Evolutionary conservation across 768 basidiomycete genomes (phyloP).

Genomic region (Gelatoporia subvermispora): DNA sequence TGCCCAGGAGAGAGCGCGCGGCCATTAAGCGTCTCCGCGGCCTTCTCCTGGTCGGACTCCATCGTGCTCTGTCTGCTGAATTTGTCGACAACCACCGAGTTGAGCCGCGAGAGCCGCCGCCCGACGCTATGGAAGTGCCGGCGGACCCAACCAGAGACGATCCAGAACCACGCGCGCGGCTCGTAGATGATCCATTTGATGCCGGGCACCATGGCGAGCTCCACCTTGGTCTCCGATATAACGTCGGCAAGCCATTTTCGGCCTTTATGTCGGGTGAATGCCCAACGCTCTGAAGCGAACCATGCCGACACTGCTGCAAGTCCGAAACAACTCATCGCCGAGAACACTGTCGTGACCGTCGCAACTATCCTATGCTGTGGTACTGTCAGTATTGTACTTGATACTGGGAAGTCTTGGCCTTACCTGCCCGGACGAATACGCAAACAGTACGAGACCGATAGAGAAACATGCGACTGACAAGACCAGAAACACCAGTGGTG

Average conservation of each 20-base stretch:
- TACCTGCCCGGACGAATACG: slow-evolving; percentile 71
- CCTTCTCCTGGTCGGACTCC: background rate
- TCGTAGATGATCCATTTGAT: slow-evolving; percentile 20
- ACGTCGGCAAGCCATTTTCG: slow-evolving; percentile 68
- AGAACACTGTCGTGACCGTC: slow-evolving; percentile 72
- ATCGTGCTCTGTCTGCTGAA: slow-evolving; percentile 3
- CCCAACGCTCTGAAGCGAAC: slow-evolving; percentile 69
- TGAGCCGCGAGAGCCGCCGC: background rate
- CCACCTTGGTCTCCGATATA: slow-evolving; percentile 24
- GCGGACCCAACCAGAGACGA: background rate
- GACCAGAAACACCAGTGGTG: slow-evolving; percentile 78
- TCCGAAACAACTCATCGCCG: slow-evolving; percentile 67
- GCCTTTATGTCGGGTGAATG: slow-evolving; percentile 57
- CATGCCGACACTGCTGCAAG: slow-evolving; percentile 66
- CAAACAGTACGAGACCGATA: slow-evolving; percentile 69
- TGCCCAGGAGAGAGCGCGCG: slow-evolving; percentile 5
- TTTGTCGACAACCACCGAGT: slow-evolving; percentile 5
- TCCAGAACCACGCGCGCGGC: slow-evolving; percentile 15
- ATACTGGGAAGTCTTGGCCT: too few species aligned
- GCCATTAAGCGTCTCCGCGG: background rate
- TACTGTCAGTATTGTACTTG: background rate
- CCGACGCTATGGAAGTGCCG: background rate
- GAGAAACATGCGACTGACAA: slow-evolving; percentile 83
- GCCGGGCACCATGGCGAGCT: slow-evolving; percentile 16
- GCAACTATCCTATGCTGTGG: slow-evolving; percentile 54